A percentile compares a stretch with the other conserved stretches of the same genome.
phyloP scores from a whole-genome alignment of 768 basidiomycete species.

The Cyathus striatus region DNA sequence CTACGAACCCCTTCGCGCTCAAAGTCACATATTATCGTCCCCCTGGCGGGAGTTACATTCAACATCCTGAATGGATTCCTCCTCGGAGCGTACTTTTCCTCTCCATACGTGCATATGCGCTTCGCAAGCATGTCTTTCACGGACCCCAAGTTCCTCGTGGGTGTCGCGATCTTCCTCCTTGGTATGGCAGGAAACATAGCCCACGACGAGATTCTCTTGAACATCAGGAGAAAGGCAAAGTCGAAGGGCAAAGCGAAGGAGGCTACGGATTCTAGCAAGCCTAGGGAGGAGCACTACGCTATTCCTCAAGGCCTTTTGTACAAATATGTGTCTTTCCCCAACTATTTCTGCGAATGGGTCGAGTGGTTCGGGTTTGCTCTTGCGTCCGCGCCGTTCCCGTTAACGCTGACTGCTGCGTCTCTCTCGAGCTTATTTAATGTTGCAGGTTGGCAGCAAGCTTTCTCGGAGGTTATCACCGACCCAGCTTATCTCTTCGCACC shows the following conservation, averaged over 20 bases:
- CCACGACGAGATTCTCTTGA: slow-evolving; percentile 87
- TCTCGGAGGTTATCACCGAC: slow-evolving; percentile 9
- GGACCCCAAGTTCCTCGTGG: slow-evolving; percentile 51
- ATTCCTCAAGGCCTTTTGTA: slow-evolving; percentile 81
- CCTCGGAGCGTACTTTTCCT: slow-evolving; percentile 66
- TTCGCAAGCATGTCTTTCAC: slow-evolving; percentile 17
- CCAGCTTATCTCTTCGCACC: slow-evolving; percentile 32
- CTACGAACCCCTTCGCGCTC: slow-evolving; percentile 78
- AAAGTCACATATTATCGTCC: slow-evolving; percentile 65
- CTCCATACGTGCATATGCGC: slow-evolving; percentile 40
- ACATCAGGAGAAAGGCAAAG: slow-evolving; percentile 66
- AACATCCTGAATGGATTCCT: slow-evolving; percentile 71
- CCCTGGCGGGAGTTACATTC: slow-evolving; percentile 51
- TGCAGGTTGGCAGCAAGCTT: slow-evolving; percentile 4
- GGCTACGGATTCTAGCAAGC: slow-evolving; percentile 8
- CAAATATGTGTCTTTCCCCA: slow-evolving; percentile 79
- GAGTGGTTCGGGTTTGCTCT: slow-evolving; percentile 91
- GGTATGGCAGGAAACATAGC: slow-evolving; percentile 79
- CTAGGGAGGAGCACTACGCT: slow-evolving; percentile 54
- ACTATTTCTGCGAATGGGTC: slow-evolving; percentile 93
- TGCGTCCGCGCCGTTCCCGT: slow-evolving; percentile 54
- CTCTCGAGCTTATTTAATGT: slow-evolving; percentile 8
- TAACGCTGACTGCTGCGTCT: slow-evolving; percentile 14
- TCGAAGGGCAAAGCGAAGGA: slow-evolving; percentile 27
- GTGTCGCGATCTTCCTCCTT: slow-evolving; percentile 58